phyloP scores from a whole-genome alignment of 768 basidiomycete species.

The Tylopilus vinaceipallidus region DNA sequence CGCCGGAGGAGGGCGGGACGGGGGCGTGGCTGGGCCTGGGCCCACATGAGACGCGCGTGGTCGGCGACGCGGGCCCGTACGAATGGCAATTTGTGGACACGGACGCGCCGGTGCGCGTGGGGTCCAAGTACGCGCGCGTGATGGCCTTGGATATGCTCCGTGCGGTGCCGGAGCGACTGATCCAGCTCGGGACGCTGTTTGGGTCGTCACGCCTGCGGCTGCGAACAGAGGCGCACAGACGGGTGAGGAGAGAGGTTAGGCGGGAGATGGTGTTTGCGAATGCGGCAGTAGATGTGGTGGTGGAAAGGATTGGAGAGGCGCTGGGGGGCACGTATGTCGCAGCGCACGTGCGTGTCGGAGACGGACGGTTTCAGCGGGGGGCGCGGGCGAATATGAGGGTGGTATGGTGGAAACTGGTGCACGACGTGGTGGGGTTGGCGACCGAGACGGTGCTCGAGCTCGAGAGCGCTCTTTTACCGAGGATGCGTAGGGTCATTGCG shows the following conservation, averaged over 20 bases:
- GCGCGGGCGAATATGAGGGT: slow-evolving; percentile 41
- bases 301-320: slow-evolving; percentile 40
- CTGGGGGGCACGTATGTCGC: slow-evolving; percentile 55
- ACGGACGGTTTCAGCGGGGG: slow-evolving; percentile 55
- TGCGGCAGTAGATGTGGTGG: slow-evolving; percentile 41
- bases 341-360: slow-evolving; percentile 67
- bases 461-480: slow-evolving; percentile 15
- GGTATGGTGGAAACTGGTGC: slow-evolving; percentile 60
- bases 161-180: slow-evolving; percentile 39
- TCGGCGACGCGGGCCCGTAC: slow-evolving; percentile 60
- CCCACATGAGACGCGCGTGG: slow-evolving; percentile 38
- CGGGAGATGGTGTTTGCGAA: slow-evolving; percentile 58
- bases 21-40: slow-evolving; percentile 25
- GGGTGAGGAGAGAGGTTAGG: slow-evolving; percentile 48
- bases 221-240: slow-evolving; percentile 36
- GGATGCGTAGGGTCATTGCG: not conserved
- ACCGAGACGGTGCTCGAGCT: slow-evolving; percentile 34
- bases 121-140: slow-evolving; percentile 6
- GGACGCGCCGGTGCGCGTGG: slow-evolving; percentile 4
- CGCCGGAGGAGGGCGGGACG: slow-evolving; percentile 46
- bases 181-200: slow-evolving; percentile 75
- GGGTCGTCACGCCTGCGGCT: slow-evolving; percentile 69
- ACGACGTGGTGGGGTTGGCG: slow-evolving; percentile 43
- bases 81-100: slow-evolving; percentile 35
- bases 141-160: slow-evolving; percentile 14